These are phyloP conservation scores for Cynara cardunculus DNA, from an alignment of 129 eudicot species.

Conservation along the genomic window DNA sequence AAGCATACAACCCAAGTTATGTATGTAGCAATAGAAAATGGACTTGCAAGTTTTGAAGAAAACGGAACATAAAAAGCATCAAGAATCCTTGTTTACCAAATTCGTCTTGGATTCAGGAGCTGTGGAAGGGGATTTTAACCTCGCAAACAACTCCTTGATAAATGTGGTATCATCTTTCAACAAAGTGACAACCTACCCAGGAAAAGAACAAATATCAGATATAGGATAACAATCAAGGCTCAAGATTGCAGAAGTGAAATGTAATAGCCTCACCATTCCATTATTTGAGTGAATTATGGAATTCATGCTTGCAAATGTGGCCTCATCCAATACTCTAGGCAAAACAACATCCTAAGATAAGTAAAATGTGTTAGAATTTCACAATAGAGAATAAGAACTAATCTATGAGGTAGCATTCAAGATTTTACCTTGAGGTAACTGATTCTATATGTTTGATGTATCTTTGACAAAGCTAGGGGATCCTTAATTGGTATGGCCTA, in stretches of 20 bases:
- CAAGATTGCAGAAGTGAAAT: slow-evolving; percentile 4
- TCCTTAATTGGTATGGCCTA: slow-evolving; percentile 95
- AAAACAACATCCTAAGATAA: slow-evolving; percentile 72
- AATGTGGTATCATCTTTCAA: slow-evolving; percentile 76
- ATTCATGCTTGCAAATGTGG: slow-evolving; percentile 63
- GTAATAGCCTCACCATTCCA: slow-evolving; percentile 61
- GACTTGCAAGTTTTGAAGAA: neutral
- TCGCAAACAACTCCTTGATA: slow-evolving; percentile 78
- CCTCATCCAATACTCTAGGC: slow-evolving; percentile 78
- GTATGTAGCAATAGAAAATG: neutral
- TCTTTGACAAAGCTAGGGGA: slow-evolving; percentile 69
- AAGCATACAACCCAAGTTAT: neutral
- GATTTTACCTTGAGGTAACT: slow-evolving; percentile 69
- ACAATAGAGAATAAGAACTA: neutral
- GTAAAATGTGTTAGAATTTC: slow-evolving; percentile 9
- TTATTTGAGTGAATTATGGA: slow-evolving; percentile 84
- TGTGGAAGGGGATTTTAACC: slow-evolving; percentile 57
- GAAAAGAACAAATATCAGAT: neutral
- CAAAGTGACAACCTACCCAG: slow-evolving; percentile 71
- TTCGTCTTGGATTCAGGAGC: slow-evolving; percentile 59
- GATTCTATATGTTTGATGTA: slow-evolving; percentile 88
- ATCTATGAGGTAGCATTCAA: slow-evolving; percentile 8
- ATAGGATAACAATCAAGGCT: neutral
- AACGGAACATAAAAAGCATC: neutral
- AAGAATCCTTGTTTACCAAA: slow-evolving; percentile 48